Percentiles rank a stretch among this genome's conserved stretches.
Conservation (phyloP, 2,329 filamentous ascomycete species). For the Aspergillus sp. region DNA sequence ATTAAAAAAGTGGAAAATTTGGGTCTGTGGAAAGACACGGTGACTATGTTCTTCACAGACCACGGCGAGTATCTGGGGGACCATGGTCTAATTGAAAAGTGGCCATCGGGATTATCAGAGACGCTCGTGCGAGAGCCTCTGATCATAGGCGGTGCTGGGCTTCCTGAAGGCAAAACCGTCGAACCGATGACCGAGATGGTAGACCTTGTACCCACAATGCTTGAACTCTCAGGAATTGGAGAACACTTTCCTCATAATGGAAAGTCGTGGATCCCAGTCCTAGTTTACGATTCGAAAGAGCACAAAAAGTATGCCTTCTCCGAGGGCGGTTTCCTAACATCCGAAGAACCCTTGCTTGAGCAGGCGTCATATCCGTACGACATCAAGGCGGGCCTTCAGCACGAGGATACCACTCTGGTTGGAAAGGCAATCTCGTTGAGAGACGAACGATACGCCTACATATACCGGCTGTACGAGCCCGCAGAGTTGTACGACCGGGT, state of each 20-base stretch:
- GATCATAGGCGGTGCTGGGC: neutral
- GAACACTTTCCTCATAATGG: conserved; percentile 7
- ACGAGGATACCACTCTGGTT: conserved; percentile 45
- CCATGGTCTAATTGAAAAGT: conserved; percentile 50
- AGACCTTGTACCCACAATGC: conserved; percentile 2
- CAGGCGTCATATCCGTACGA: conserved; percentile 48
- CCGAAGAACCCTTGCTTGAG: conserved; percentile 49
- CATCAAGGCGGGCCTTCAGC: conserved; percentile 48
- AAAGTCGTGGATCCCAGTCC: conserved; percentile 42
- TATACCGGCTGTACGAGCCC: conserved; percentile 50
- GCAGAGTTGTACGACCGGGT: conserved; percentile 45
- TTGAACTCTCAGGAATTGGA: conserved; percentile 39
- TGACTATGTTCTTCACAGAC: conserved; percentile 2
- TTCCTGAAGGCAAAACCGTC: neutral
- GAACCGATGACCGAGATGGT: conserved; percentile 37
- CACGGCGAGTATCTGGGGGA: conserved; percentile 49
- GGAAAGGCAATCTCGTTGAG: conserved; percentile 41
- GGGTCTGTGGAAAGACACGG: neutral
- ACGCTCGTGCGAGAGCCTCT: neutral
- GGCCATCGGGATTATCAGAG: neutral
- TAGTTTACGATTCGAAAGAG: neutral
- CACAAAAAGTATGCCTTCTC: conserved; percentile 47
- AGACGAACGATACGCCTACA: conserved; percentile 38
- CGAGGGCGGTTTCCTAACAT: conserved; percentile 47
- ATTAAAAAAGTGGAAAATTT: neutral